A percentile compares a stretch with the other conserved stretches of the same genome.
phyloP scores from a whole-genome alignment of 345 rosid genomes.

The Populus simonii region DNA sequence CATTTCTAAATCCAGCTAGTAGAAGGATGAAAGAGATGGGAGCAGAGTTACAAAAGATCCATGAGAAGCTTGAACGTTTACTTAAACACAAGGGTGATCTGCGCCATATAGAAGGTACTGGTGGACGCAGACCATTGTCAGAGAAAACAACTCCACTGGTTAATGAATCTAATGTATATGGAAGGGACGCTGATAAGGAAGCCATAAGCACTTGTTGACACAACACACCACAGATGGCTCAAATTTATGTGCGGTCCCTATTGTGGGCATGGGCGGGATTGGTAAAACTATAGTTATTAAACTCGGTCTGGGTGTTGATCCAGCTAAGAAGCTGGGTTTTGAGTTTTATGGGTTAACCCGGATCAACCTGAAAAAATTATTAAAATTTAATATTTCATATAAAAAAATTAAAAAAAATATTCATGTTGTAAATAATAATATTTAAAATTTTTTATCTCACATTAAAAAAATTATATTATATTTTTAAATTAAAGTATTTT shows the following conservation, averaged over 20 bases:
- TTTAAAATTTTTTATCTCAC: no score
- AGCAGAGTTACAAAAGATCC: neutral
- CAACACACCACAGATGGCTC: neutral
- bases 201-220: neutral
- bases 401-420: no score
- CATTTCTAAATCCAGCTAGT: neutral
- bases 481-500: no score
- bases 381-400: no score
- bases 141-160: conserved; percentile 2
- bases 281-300: conserved; percentile 23
- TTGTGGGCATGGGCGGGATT: conserved; percentile 18
- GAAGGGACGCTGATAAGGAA: conserved; percentile 22
- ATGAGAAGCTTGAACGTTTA: conserved; percentile 11
- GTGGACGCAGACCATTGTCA: neutral
- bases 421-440: no score
- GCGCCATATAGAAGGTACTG: neutral
- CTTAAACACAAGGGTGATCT: conserved; percentile 1
- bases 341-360: no score
- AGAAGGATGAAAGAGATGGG: neutral
- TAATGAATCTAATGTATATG: conserved; percentile 5
- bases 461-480: no score
- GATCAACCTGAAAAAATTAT: no score
- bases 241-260: conserved; percentile 2
- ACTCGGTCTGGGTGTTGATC: no score
- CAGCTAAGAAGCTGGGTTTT: no score